Base-by-base conservation (phyloP, 2,329 filamentous ascomycete species). In the Botryotinia calthae region DNA sequence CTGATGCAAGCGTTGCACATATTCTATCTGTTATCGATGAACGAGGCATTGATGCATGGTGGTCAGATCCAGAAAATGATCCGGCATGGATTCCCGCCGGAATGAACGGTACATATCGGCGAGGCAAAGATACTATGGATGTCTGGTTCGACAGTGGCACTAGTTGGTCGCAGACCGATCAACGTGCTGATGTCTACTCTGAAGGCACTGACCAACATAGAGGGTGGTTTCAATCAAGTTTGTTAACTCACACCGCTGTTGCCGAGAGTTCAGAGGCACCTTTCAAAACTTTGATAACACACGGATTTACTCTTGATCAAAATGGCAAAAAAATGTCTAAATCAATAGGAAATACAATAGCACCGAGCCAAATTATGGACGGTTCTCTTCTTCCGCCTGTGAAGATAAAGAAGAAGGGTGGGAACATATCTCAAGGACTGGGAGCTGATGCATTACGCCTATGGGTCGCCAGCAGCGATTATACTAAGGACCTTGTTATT, bases 61-160 rank as follows among this genome's bases (percentile, higher is more conserved):
- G 96, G 90, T 93, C 92, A 0, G 95, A 98, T 80, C 84, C 87
- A 22, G 84, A 86, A 2, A 87, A 95, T 74, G 94, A 98, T 70
- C 84, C 87, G 37, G 88, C 88, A 0, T 99, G 95, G 95, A 86
- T 97, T 46, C 89, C 90, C 2, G 82, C 88, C 9, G 87, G 88
- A 16, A 84, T 97, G 2, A 83, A 86, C 22, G 85, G 85, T 14
- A 80, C 83, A 8, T 96, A 91, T 80, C 85, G 87, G 65, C 91
- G 96, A 75, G 95, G 95, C 22, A 93, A 86, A 61, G 96, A 99
- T 79, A 99, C 96, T 0, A 99, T 99, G 96, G 96, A 99, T 81
- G 96, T 99, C 16, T 99, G 96, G 96, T 99, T 99, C 78, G 96
- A 99, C 81, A 98, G 96, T 76, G 96, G 96, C 9, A 97, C 93